Evolutionary conservation across 2,329 filamentous ascomycete species (phyloP).

Genomic region (Penicillium sp.): DNA sequence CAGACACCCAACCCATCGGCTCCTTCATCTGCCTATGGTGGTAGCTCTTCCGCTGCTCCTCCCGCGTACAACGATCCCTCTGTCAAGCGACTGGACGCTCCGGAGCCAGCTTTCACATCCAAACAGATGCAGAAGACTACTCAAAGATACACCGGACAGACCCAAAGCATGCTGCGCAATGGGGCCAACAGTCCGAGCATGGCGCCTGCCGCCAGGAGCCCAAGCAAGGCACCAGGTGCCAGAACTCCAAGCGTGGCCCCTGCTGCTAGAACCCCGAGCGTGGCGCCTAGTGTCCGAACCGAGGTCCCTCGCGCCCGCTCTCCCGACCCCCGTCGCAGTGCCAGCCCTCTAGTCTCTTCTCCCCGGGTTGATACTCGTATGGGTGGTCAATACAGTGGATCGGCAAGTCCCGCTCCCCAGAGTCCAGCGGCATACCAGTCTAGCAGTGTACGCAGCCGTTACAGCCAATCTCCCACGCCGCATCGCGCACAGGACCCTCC

Average conservation of each 20-base stretch:
- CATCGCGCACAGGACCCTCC: conserved; percentile 46
- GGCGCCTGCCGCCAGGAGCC: conserved; percentile 52
- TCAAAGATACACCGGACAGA: conserved; percentile 83
- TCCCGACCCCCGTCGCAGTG: conserved; percentile 52
- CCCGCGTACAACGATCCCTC: conserved; percentile 80
- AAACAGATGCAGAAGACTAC: conserved; percentile 96
- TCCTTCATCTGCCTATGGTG: conserved; percentile 45
- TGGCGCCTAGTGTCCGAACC: conserved; percentile 50
- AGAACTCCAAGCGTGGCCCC: conserved; percentile 18
- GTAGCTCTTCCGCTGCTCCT: conserved; percentile 59
- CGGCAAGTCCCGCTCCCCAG: conserved; percentile 43
- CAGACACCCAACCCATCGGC: conserved; percentile 72
- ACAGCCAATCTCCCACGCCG: conserved; percentile 46
- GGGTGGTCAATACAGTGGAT: conserved; percentile 47
- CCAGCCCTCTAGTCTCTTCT: conserved; percentile 39
- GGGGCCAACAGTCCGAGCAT: conserved; percentile 59
- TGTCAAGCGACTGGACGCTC: conserved; percentile 81
- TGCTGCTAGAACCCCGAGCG: conserved; percentile 52
- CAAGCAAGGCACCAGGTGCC: conserved; percentile 59
- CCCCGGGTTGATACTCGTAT: conserved; percentile 44
- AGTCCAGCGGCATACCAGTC: conserved; percentile 54
- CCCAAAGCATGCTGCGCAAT: conserved; percentile 73
- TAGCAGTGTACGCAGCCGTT: conserved; percentile 49
- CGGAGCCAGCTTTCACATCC: conserved; percentile 88
- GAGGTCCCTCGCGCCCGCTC: conserved; percentile 48